Evolutionary conservation across 2,329 filamentous ascomycete species (phyloP).

Genomic region (Aspergillus viridinutans): DNA sequence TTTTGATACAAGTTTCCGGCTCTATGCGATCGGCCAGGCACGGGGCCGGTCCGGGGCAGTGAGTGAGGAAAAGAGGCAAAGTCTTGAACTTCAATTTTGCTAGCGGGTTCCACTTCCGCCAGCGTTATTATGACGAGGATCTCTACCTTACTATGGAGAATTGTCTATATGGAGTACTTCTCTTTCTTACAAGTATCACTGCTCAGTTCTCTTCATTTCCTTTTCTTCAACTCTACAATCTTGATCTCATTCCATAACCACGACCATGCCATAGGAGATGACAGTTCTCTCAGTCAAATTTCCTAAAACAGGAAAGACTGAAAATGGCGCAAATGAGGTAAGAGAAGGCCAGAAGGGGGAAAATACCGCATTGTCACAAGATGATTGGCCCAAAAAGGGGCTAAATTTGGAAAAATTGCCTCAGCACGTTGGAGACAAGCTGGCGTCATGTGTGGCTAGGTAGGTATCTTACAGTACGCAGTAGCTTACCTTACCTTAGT

Average conservation of each 20-base stretch:
- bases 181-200: background rate
- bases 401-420: conserved; percentile 18
- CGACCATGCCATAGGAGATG: background rate
- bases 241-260: background rate
- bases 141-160: background rate
- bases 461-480: background rate
- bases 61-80: conserved; percentile 6
- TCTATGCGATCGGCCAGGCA: conserved; percentile 26
- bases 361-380: conserved; percentile 15
- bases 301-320: background rate
- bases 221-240: background rate
- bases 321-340: conserved; percentile 8
- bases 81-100: background rate
- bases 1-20: conserved; percentile 9
- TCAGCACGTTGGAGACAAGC: background rate
- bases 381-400: conserved; percentile 13
- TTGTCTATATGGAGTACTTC: background rate
- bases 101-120: background rate
- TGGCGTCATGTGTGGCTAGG: background rate
- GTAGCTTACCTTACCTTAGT: background rate
- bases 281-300: background rate
- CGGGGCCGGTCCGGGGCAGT: conserved; percentile 18
- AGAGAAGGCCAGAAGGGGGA: conserved; percentile 3
- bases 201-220: background rate
- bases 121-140: background rate